Evolutionary conservation across 108 stramenopile species (phyloP).

Genomic region (Pseudonitzschia multiseries): DNA sequence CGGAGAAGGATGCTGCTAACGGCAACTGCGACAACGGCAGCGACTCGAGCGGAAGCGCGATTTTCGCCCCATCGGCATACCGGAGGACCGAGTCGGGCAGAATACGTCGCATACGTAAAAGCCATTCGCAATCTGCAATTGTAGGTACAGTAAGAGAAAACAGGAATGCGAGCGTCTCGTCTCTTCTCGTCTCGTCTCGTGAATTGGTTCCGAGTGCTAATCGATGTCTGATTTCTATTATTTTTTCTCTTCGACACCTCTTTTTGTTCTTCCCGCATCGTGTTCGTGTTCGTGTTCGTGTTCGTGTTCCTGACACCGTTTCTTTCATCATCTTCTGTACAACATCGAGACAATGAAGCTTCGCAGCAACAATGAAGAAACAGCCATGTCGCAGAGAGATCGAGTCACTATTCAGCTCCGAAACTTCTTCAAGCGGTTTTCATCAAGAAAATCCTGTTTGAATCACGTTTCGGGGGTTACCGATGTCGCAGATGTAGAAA

Average conservation of each 20-base stretch:
- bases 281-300: too few relatives aligned
- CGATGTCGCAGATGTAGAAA: neutral
- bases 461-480: neutral
- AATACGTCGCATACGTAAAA: too few relatives aligned
- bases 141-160: neutral
- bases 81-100: too few relatives aligned
- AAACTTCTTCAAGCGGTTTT: neutral
- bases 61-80: too few relatives aligned
- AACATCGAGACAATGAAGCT: neutral
- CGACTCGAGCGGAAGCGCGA: too few relatives aligned
- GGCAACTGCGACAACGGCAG: too few relatives aligned
- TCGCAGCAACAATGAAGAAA: neutral
- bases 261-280: too few relatives aligned
- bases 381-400: slow-evolving; percentile 7
- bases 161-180: neutral
- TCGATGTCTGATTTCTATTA: neutral
- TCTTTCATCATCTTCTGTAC: neutral
- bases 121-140: neutral
- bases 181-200: too few relatives aligned
- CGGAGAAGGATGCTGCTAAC: too few relatives aligned
- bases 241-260: neutral
- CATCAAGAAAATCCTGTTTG: neutral
- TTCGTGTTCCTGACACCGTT: too few relatives aligned
- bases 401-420: neutral
- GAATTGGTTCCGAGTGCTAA: neutral